Evolutionary conservation across 148 eudicot species (phyloP).

Genomic region (Amaranthus cruentus): DNA sequence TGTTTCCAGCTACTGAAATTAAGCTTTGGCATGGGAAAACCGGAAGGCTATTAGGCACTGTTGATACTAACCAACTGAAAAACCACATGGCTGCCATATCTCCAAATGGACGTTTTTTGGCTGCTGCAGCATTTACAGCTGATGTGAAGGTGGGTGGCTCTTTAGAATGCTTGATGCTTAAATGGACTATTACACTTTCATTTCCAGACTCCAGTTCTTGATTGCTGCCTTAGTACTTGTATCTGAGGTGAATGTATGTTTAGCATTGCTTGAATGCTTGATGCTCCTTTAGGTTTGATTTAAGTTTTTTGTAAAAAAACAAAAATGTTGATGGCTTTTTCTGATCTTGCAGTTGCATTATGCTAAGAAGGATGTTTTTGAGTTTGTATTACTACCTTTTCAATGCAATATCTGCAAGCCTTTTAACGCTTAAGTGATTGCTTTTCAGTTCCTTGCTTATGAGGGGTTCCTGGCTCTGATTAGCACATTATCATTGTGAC

Average conservation of each 20-base stretch:
- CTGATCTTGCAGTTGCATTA: neutral
- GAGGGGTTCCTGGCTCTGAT: neutral
- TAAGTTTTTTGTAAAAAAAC: too few relatives aligned
- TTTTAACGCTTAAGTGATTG: neutral
- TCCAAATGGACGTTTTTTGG: slow-evolving; percentile 94
- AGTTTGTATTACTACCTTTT: slow-evolving; percentile 3
- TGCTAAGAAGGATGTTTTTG: neutral
- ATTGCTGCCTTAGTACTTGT: neutral
- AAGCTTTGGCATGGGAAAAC: slow-evolving; percentile 92
- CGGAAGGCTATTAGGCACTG: slow-evolving; percentile 79
- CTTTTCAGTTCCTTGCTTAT: neutral
- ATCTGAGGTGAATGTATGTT: neutral
- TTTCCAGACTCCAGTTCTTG: too few relatives aligned
- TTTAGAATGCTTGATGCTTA: neutral
- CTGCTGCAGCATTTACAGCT: slow-evolving; percentile 99
- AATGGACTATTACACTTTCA: neutral
- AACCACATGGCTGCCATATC: slow-evolving; percentile 94
- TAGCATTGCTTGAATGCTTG: too few relatives aligned
- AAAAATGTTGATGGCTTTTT: neutral
- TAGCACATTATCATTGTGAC: neutral
- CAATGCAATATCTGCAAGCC: neutral
- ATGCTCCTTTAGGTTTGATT: neutral
- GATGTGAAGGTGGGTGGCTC: slow-evolving; percentile 79
- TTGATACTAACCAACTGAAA: slow-evolving; percentile 89
- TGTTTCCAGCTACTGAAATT: slow-evolving; percentile 77